These are phyloP conservation scores for Desmodesmus armatus DNA, from an alignment of 139 green algal species.

Conservation along the genomic window DNA sequence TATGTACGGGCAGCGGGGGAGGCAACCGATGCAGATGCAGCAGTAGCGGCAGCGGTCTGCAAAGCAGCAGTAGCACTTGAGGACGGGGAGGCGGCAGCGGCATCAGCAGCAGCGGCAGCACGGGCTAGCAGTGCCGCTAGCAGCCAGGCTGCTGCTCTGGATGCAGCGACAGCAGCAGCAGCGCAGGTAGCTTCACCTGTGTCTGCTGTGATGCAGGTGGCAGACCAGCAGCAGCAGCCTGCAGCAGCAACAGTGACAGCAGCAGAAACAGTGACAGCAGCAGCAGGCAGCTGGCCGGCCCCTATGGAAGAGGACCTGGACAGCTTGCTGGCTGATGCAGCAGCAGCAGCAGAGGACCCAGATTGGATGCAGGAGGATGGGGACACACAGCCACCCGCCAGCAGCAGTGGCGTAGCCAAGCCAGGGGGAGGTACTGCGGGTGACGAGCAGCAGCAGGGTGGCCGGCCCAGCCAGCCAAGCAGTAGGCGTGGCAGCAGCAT, in stretches of 20 bases:
- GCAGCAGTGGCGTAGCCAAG: background rate
- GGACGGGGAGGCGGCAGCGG: no score
- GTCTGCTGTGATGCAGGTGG: background rate
- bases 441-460: background rate
- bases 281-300: background rate
- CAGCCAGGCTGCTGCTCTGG: background rate
- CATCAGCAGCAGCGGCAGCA: background rate
- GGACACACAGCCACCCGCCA: background rate
- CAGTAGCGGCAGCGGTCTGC: background rate
- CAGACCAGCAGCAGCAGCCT: background rate
- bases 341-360: slow-evolving; percentile 20
- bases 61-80: background rate
- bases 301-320: background rate
- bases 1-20: background rate
- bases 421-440: background rate
- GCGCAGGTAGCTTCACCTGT: background rate
- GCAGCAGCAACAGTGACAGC: background rate
- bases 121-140: background rate
- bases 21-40: background rate
- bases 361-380: background rate
- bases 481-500: background rate
- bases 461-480: background rate
- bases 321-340: slow-evolving; percentile 7
- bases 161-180: background rate
- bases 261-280: background rate